These are phyloP conservation scores for Xanthoceras sorbifolium DNA, from an alignment of 345 rosid species.

Conservation along the genomic window DNA sequence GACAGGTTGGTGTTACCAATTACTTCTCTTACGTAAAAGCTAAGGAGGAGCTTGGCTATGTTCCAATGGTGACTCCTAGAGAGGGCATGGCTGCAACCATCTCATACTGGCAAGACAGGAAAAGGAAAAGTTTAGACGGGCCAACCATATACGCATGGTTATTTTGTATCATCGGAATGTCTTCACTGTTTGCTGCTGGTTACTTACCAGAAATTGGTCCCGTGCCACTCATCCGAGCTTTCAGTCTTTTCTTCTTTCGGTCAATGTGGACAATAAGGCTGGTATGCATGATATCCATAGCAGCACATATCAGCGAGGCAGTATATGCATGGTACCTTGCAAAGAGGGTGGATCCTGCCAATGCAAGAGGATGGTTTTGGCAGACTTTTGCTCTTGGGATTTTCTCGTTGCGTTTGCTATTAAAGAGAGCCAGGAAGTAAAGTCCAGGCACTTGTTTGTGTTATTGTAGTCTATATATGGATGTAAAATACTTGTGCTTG, in stretches of 20 bases:
- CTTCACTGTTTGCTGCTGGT: constrained; percentile 44
- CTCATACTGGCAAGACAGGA: constrained; percentile 71
- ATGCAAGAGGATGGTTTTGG: constrained; percentile 88
- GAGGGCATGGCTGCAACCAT: constrained; percentile 93
- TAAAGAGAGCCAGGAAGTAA: constrained; percentile 56
- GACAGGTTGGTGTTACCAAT: constrained; percentile 89
- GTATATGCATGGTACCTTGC: constrained; percentile 64
- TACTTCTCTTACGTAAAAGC: constrained; percentile 90
- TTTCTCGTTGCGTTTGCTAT: constrained; percentile 60
- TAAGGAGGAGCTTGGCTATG: constrained; percentile 84
- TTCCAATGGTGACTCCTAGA: constrained; percentile 71
- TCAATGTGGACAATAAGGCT: constrained; percentile 47
- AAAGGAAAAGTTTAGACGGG: constrained; percentile 65
- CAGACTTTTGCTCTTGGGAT: constrained; percentile 71
- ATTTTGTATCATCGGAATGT: constrained; percentile 53
- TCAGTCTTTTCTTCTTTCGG: constrained; percentile 56
- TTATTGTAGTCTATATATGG: constrained; percentile 16
- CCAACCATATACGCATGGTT: constrained; percentile 66
- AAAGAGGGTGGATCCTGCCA: constrained; percentile 63
- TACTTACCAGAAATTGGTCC: constrained; percentile 76
- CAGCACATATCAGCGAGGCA: constrained; percentile 56
- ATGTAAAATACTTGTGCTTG: neutral
- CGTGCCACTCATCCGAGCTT: constrained; percentile 49
- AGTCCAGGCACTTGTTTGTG: constrained; percentile 9
- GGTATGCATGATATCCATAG: constrained; percentile 39